Percentiles rank a stretch among this genome's conserved stretches.
Evolutionary conservation across 2,329 filamentous ascomycete species (phyloP).

Genomic region (Mycosphaerella sp.): DNA sequence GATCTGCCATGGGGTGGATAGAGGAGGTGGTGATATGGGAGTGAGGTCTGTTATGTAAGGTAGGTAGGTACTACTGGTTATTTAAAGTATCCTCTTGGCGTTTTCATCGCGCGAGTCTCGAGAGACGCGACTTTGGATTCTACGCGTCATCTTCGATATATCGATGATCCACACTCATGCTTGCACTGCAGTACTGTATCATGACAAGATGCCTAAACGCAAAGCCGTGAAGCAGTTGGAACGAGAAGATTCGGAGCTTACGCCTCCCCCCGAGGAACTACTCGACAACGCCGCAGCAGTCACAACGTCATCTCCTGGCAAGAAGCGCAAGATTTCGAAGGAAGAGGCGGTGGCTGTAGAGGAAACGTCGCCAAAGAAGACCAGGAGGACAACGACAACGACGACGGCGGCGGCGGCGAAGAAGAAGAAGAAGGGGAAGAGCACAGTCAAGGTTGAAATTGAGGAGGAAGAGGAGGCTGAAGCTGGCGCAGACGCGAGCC

Average conservation of each 20-base stretch:
- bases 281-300: conserved; percentile 12
- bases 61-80: neutral
- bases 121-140: conserved; percentile 1
- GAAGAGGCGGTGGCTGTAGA: conserved; percentile 4
- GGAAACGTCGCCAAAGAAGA: conserved; percentile 1
- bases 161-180: too few species aligned
- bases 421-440: neutral
- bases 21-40: neutral
- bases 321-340: conserved; percentile 22
- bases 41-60: too few species aligned
- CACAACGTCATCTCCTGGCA: conserved; percentile 11
- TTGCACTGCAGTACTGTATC: neutral
- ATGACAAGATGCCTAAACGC: conserved; percentile 26
- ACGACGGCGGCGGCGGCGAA: neutral
- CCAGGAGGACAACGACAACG: neutral
- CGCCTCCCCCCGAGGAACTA: conserved; percentile 19
- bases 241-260: conserved; percentile 19
- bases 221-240: conserved; percentile 13
- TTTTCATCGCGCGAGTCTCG: neutral
- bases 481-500: conserved; percentile 5
- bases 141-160: conserved; percentile 4
- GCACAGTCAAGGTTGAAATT: conserved; percentile 4
- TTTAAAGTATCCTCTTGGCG: neutral
- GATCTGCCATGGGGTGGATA: neutral
- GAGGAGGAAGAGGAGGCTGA: conserved; percentile 18